A percentile compares a stretch with the other conserved stretches of the same genome.
phyloP scores from a whole-genome alignment of 2,329 filamentous ascomycete genomes.

The Chrysoporthe cubensis region DNA sequence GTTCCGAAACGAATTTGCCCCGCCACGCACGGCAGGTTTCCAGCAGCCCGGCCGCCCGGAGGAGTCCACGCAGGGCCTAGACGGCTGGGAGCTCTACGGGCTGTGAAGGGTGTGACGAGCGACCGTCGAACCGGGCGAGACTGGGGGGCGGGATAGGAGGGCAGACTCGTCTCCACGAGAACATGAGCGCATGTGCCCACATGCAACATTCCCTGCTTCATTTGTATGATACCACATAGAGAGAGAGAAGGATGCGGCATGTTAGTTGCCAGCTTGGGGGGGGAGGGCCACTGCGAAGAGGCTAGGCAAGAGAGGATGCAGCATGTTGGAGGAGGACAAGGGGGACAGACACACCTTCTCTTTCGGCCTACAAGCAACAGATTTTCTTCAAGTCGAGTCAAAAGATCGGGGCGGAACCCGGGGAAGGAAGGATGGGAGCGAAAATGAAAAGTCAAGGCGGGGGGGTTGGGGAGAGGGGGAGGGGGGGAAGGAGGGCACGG shows the following conservation, averaged over 20 bases:
- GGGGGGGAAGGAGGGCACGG: neutral
- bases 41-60: slow-evolving; percentile 27
- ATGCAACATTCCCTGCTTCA: slow-evolving; percentile 27
- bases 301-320: neutral
- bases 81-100: slow-evolving; percentile 42
- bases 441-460: slow-evolving; percentile 8
- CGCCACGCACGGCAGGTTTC: slow-evolving; percentile 39
- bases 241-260: slow-evolving; percentile 19
- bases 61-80: slow-evolving; percentile 33
- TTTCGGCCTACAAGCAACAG: slow-evolving; percentile 22
- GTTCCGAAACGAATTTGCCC: slow-evolving; percentile 63
- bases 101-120: slow-evolving; percentile 36
- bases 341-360: slow-evolving; percentile 11
- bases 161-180: slow-evolving; percentile 8
- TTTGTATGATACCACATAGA: slow-evolving; percentile 31
- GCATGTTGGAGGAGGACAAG: slow-evolving; percentile 10
- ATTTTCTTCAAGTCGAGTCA: slow-evolving; percentile 11
- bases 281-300: slow-evolving; percentile 1
- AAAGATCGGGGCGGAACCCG: neutral
- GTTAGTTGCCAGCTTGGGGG: slow-evolving; percentile 10
- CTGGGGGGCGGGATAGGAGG: neutral
- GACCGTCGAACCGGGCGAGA: neutral
- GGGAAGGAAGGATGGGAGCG: neutral
- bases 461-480: neutral
- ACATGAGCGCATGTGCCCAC: slow-evolving; percentile 16